Base-by-base conservation (phyloP, 345 rosid species). In the Eucalyptus sp. region DNA sequence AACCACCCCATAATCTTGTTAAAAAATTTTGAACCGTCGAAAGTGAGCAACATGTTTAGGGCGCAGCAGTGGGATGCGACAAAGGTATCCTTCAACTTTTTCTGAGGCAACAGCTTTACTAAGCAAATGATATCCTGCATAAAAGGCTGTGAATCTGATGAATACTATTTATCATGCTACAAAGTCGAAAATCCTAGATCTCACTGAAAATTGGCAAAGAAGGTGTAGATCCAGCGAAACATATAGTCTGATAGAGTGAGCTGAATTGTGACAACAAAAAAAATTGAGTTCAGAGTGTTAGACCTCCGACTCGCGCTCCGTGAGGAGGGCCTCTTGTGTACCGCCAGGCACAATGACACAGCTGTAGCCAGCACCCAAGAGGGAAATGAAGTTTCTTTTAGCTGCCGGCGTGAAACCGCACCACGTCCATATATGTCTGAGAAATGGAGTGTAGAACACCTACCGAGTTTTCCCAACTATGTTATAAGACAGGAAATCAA, bases 401-500 rank as follows among this genome's bases (percentile, higher is more conserved):
- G 98, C 92, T 56, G 97, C 98, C 33, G 99, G 92, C 24, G 97
- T 66, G 27, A 94, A 94, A 88, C 98, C 99, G 90, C 94, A 93
- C 99, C 99, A 96, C 86, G 99, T 94, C 98, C 99, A 97, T 91
- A 96, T 91, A 87, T 97, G 98, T 92, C 99, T 94, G 90, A 98
- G 89, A 91, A 98, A 92, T 17, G 99, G 99, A 6, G 97, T 95
- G 89, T 91, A 89, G 92, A 98, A 93, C 46, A 95, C 94, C 99
- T 96, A 89, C 87, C 89, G 84, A 31, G 50, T 66, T 43, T 62
- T 41, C 52, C 48, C 48, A 10, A 3, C 16, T 25, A 46, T 25
- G 50, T 84, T 15, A 10, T 18, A 41, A 87, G 58, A 60, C 33
- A 41, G 44, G 1, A 41, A 81, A 15, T 16, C 27, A 27, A 50